Evolutionary conservation across 345 rosid species (phyloP), one percentile per base, ranked within the genome.

Genomic region (Physaria fendleri): DNA sequence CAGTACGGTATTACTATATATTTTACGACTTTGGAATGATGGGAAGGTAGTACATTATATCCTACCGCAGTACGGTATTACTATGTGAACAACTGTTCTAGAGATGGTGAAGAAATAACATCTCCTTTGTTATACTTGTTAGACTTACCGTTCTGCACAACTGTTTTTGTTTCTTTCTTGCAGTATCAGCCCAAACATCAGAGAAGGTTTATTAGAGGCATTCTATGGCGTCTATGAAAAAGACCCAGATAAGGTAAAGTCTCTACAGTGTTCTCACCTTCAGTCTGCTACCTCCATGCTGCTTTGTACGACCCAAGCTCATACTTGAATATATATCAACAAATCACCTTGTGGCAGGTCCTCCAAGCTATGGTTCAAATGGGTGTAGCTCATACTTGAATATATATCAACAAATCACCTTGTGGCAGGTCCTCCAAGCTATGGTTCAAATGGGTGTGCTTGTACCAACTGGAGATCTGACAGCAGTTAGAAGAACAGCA

Each of bases 351-450:
- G 60, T 57, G 41, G 34, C 62, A 64, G 70, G 97, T 93, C 65
- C 88, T 93, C 72, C 77, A 86, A 66, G 83, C 99, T 64, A 88
- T 88, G 99, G 56, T 88, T 74, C 99, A 88, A 76, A 93, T 93
- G 99, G 99, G 99, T 59, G 99, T 93, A n/a, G 59, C 97, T 93
- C 68, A 97, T 93, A 41, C 99, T n/a, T n/a, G n/a, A n/a, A n/a
- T n/a, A 10, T 57, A 29, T 20, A 20, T 23, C 32, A 11, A 62
- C 53, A 18, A 22, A 45, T 17, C 54, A 68, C 41, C 15, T 20
- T 51, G 60, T 57, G 41, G 34, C 62, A 64, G 70, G 97, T 93
- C 65, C 88, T 93, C 72, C 77, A 86, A 66, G 83, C 99, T 64
- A 88, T 88, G 99, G 56, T 88, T 74, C 99, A 88, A 76, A 93